phyloP scores from a whole-genome alignment of 1,284 basidiomycete species.

The Cerrena zonata region DNA sequence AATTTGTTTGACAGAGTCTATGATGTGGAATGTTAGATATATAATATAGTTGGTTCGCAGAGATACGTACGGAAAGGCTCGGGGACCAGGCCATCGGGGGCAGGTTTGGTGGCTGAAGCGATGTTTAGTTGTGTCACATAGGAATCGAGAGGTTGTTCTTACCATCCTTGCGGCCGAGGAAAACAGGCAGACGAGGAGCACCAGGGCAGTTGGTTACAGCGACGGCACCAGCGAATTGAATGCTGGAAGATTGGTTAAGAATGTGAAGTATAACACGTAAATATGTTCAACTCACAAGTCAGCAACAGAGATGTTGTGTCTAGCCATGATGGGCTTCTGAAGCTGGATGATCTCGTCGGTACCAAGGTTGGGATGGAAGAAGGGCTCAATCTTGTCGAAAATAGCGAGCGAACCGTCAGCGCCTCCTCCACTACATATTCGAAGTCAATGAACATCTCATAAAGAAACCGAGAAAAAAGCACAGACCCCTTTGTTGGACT shows the following conservation, averaged over 20 bases:
- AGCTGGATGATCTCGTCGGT: slow-evolving; percentile 21
- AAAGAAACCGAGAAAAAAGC: background rate
- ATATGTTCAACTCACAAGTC: slow-evolving; percentile 20
- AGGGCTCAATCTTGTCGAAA: slow-evolving; percentile 19
- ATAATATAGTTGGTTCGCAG: background rate
- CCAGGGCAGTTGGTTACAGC: slow-evolving; percentile 21
- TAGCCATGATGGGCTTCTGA: slow-evolving; percentile 17
- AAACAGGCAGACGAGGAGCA: slow-evolving; percentile 10
- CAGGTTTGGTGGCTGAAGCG: slow-evolving; percentile 14
- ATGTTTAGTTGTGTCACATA: background rate
- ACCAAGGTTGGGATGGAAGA: slow-evolving; percentile 20
- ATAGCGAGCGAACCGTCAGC: slow-evolving; percentile 7
- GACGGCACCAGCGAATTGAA: slow-evolving; percentile 25
- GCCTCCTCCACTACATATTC: background rate
- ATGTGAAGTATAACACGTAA: background rate
- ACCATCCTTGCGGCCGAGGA: slow-evolving; percentile 5
- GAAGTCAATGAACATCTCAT: background rate
- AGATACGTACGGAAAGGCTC: slow-evolving; percentile 22
- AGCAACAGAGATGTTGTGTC: slow-evolving; percentile 21
- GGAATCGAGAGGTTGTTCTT: background rate
- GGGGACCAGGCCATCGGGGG: slow-evolving; percentile 22
- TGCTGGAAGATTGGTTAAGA: slow-evolving; percentile 9
- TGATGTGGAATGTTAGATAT: background rate
- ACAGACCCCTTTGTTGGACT: slow-evolving; percentile 16
- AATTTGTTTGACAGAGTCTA: slow-evolving; percentile 8